Evolutionary conservation across 495 filamentous ascomycete species (phyloP).

Genomic region (Pyronema domesticum): DNA sequence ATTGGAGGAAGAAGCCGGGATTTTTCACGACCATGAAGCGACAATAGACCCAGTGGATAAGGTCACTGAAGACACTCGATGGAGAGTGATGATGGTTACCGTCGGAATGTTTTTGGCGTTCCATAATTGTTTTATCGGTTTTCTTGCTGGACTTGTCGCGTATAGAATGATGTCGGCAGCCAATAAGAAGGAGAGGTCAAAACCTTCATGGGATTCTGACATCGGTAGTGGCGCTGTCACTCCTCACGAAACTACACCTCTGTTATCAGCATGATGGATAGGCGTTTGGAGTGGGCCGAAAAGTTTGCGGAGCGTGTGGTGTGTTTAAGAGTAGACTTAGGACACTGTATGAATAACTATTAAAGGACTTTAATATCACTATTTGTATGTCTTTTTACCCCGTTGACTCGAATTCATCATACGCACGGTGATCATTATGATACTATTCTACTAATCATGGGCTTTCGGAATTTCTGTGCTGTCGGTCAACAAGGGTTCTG

Average conservation of each 20-base stretch:
- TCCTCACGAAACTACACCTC: constrained; percentile 1
- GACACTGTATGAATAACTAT: no score
- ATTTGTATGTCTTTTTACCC: no score
- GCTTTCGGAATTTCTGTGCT: no score
- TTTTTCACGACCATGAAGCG: not conserved
- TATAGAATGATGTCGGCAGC: constrained; percentile 27
- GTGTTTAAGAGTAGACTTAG: no score
- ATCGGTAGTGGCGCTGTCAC: not conserved
- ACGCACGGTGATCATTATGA: no score
- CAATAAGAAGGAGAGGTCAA: constrained; percentile 20
- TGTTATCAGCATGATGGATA: not conserved
- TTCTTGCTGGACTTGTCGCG: constrained; percentile 51
- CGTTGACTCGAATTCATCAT: no score
- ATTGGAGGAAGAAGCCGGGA: not conserved
- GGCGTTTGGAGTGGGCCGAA: no score
- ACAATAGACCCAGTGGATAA: constrained; percentile 28
- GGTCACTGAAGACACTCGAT: constrained; percentile 50
- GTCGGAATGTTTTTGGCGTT: constrained; percentile 67
- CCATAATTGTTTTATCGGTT: constrained; percentile 73
- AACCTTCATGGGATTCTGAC: not conserved
- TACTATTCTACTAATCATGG: no score
- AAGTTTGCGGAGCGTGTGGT: no score
- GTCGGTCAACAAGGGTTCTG: no score
- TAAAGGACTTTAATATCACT: no score
- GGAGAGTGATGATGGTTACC: constrained; percentile 78